A percentile compares a stretch with the other conserved stretches of the same genome.
phyloP scores from a whole-genome alignment of 2,329 filamentous ascomycete genomes.

The Diplodia scrobiculata region DNA sequence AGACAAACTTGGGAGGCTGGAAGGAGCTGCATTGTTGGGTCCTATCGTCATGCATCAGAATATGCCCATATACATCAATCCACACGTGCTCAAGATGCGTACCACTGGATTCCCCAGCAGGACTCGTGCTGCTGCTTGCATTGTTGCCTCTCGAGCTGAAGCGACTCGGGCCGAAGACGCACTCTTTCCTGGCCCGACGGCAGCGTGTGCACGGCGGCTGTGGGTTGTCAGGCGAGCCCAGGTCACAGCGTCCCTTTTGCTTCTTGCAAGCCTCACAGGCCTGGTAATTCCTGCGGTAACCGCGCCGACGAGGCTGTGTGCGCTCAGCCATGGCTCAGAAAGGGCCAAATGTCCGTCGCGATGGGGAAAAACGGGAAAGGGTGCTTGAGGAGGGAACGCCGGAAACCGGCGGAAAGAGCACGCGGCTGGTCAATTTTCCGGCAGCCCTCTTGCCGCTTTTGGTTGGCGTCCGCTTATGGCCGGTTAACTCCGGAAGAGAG shows the following conservation, averaged over 20 bases:
- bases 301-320: constrained; percentile 6
- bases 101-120: background rate
- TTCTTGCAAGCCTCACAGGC: constrained; percentile 27
- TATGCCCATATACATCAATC: background rate
- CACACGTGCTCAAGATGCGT: background rate
- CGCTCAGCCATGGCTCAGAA: constrained; percentile 17
- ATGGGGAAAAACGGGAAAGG: background rate
- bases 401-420: constrained; percentile 20
- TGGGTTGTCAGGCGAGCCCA: constrained; percentile 21
- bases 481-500: constrained; percentile 1
- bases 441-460: background rate
- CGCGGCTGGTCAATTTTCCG: constrained; percentile 24
- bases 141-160: constrained; percentile 10
- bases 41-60: background rate
- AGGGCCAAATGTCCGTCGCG: constrained; percentile 1
- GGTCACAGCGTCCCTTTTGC: constrained; percentile 27
- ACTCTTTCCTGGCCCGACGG: constrained; percentile 22
- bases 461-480: constrained; percentile 7
- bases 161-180: constrained; percentile 27
- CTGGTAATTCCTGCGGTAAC: constrained; percentile 26
- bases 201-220: constrained; percentile 26
- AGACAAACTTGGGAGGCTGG: background rate
- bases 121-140: constrained; percentile 11
- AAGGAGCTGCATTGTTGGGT: background rate
- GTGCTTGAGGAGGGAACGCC: constrained; percentile 2